These are phyloP conservation scores for Corinectria fuckeliana DNA, from an alignment of 2,329 filamentous ascomycete species.

Conservation along the genomic window DNA sequence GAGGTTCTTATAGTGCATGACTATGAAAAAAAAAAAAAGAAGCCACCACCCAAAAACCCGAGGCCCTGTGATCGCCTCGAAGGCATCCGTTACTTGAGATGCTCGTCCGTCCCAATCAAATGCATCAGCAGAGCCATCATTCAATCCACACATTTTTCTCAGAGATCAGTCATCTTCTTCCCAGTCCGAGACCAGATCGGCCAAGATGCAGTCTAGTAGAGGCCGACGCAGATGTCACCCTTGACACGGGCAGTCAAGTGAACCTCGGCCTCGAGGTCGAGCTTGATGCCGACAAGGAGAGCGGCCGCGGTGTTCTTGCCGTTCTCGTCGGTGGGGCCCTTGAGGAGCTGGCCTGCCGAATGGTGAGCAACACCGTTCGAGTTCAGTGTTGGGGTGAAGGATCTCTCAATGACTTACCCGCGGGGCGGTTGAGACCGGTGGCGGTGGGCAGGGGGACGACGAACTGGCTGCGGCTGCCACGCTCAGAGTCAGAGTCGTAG, in stretches of 20 bases:
- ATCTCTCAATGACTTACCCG: conserved; percentile 34
- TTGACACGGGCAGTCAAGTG: conserved; percentile 65
- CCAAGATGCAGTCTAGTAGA: conserved; percentile 29
- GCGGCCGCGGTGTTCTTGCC: conserved; percentile 64
- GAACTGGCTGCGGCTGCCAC: conserved; percentile 34
- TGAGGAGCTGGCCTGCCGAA: conserved; percentile 57
- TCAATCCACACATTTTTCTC: conserved; percentile 2
- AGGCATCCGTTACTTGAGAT: conserved; percentile 4
- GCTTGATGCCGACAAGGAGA: conserved; percentile 66
- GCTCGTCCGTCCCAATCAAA: neutral
- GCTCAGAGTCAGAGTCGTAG: conserved; percentile 39
- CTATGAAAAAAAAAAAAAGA: neutral
- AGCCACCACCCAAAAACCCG: neutral
- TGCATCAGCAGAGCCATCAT: conserved; percentile 6
- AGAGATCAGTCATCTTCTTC: conserved; percentile 2
- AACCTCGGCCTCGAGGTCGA: conserved; percentile 68
- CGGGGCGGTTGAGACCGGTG: conserved; percentile 45
- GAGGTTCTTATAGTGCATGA: neutral
- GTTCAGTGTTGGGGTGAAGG: neutral
- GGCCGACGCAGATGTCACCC: conserved; percentile 64
- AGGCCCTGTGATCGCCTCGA: neutral
- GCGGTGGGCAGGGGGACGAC: conserved; percentile 40
- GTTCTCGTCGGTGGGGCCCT: conserved; percentile 62
- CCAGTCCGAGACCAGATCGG: neutral
- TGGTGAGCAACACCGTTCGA: conserved; percentile 9